Base-by-base conservation (phyloP, 208 protist genomes). In the Tritrichomonas musculus region DNA sequence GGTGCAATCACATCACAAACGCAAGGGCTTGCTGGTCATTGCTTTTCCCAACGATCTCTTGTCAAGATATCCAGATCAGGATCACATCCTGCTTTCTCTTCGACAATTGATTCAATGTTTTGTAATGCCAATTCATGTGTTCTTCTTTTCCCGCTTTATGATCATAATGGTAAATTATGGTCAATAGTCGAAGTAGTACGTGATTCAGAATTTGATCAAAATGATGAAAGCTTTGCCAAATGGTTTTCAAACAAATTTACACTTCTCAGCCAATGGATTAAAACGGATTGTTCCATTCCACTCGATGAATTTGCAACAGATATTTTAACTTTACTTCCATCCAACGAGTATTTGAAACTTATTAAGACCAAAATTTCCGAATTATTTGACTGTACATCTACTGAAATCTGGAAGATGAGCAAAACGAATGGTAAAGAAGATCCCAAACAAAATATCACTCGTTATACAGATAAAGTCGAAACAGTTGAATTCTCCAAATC, bases 361-460 rank as follows among this genome's bases (percentile, higher is more conserved):
- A 14, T 88, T 57, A 41, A 88, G 57, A 44, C 20, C 11, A 53
- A 36, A 17, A 36, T 88, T 53, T 27, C 47, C 33, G 25, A 14
- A 44, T 39, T 88, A 8, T 88, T 57, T 30, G 41, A 88, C 27
- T 44, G 41, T 8, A 53, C 27, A 33, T 22, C 27, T 44, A 20
- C 47, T 39, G 77, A 88, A 57, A 88, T 88, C 17, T 88, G 77
- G 77, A 88, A 88, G n/a, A 57, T 57, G 8, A 47, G 57, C 20
- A 88, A 53, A 27, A 14, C 77, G 1, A 33, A 53, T 9, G n/a
- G n/a, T n/a, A n/a, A n/a, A n/a, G n/a, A n/a, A n/a, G n/a, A n/a
- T n/a, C n/a, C n/a, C n/a, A 5, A 57, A 20, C 27, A 39, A 88
- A 33, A 33, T 2, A 1, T 88, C 44, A 33, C 0, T 39, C 77